phyloP scores from a whole-genome alignment of 1,139 yeast genomes.

The Citeromyces hawaiiensis region DNA sequence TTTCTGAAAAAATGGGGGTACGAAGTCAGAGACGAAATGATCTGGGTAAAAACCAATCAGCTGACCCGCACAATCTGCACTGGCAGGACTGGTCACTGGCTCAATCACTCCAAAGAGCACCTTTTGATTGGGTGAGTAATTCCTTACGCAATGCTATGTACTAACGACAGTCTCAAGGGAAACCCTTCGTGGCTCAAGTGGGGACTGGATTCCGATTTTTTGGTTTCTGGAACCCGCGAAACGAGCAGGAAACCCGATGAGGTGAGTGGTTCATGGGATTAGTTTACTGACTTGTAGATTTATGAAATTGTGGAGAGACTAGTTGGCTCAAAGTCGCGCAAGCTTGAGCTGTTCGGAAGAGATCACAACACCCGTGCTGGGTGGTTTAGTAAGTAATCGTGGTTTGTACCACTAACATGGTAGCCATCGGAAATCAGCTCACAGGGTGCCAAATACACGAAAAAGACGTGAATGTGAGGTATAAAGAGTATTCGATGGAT shows the following conservation, averaged over 20 bases:
- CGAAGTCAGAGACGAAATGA: constrained; percentile 57
- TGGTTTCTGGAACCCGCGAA: constrained; percentile 77
- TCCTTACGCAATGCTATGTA: not conserved
- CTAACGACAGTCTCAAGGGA: constrained; percentile 40
- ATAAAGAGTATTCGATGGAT: not conserved
- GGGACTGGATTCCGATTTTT: constrained; percentile 57
- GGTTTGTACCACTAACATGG: not conserved
- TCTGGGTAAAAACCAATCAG: constrained; percentile 89
- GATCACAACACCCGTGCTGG: constrained; percentile 79
- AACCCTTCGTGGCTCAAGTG: constrained; percentile 59
- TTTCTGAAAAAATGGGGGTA: constrained; percentile 81
- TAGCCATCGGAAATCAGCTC: not conserved
- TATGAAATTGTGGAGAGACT: constrained; percentile 79
- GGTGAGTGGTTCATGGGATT: constrained; percentile 12
- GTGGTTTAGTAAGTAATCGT: constrained; percentile 34
- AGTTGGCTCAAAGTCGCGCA: constrained; percentile 64
- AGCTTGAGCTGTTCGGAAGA: constrained; percentile 81
- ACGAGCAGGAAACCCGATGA: constrained; percentile 90
- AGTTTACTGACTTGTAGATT: constrained; percentile 10
- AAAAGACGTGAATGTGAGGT: not conserved
- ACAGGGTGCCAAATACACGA: not conserved
- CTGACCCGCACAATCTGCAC: constrained; percentile 81
- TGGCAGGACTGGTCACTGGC: constrained; percentile 95
- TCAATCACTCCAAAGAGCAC: constrained; percentile 91
- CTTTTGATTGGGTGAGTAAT: constrained; percentile 51